Conservation (phyloP, 2,329 filamentous ascomycete genomes). For the Colletotrichum caudatum region DNA sequence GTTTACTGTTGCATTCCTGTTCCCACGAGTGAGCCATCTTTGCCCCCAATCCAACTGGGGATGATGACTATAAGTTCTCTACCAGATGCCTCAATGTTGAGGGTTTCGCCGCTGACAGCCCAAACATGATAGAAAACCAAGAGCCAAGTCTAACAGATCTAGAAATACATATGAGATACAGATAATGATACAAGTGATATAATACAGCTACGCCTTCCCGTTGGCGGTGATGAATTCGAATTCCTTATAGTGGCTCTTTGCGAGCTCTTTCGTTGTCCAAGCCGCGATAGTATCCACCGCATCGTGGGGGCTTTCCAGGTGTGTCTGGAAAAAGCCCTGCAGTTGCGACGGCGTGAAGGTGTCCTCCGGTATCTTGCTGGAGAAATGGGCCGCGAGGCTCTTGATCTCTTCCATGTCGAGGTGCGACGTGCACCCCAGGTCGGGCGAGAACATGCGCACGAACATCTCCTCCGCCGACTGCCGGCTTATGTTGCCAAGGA, state of each 20-base stretch:
- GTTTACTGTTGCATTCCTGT: background rate
- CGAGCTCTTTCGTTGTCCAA: slow-evolving; percentile 54
- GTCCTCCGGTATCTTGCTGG: slow-evolving; percentile 61
- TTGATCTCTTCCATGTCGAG: slow-evolving; percentile 48
- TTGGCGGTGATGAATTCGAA: slow-evolving; percentile 46
- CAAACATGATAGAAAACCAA: background rate
- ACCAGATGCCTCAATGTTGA: background rate
- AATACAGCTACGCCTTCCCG: slow-evolving; percentile 11
- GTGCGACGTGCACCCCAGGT: slow-evolving; percentile 46
- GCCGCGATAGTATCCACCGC: slow-evolving; percentile 50
- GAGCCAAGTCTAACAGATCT: background rate
- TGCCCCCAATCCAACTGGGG: too few species aligned
- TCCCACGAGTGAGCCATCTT: background rate
- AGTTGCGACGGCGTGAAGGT: slow-evolving; percentile 63
- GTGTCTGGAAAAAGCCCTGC: slow-evolving; percentile 61
- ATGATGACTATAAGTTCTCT: background rate
- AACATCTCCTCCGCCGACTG: slow-evolving; percentile 60
- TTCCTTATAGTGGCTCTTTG: slow-evolving; percentile 46
- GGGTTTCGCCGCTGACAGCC: background rate
- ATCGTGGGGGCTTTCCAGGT: slow-evolving; percentile 54
- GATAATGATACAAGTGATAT: slow-evolving; percentile 6
- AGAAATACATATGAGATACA: slow-evolving; percentile 5
- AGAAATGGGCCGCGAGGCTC: slow-evolving; percentile 66
- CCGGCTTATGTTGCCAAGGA: slow-evolving; percentile 64
- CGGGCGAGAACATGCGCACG: slow-evolving; percentile 58